phyloP scores from a whole-genome alignment of 331 rosid genomes.

The Quercus lobata region DNA sequence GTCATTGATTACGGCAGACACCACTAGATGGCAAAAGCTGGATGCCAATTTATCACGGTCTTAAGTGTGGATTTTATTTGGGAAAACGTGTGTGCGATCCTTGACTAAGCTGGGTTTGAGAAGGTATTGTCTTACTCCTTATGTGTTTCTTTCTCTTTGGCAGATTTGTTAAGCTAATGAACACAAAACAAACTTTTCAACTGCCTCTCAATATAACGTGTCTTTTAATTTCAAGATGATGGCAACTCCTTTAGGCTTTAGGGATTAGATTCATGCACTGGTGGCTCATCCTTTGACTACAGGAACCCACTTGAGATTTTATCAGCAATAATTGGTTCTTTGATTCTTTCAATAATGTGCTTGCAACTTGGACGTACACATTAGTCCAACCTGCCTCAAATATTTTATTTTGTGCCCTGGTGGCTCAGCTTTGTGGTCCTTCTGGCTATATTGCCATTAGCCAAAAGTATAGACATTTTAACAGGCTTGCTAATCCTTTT shows the following conservation, averaged over 20 bases:
- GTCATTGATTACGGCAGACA: constrained; percentile 18
- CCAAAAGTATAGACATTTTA: neutral
- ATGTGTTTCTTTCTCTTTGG: neutral
- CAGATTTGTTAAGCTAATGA: neutral
- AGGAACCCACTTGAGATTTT: neutral
- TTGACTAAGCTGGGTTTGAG: neutral
- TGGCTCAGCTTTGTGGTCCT: neutral
- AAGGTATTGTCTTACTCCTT: neutral
- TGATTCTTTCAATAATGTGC: neutral
- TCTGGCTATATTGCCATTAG: neutral
- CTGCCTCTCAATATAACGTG: neutral
- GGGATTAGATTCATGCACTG: neutral
- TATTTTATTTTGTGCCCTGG: neutral
- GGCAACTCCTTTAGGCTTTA: neutral
- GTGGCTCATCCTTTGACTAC: neutral
- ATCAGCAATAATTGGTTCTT: neutral
- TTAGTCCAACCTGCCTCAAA: neutral
- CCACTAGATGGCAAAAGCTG: neutral
- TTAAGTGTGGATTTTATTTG: neutral
- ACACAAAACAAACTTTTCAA: neutral
- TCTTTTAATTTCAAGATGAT: neutral
- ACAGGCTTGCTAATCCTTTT: neutral
- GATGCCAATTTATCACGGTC: neutral
- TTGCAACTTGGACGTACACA: neutral
- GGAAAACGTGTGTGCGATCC: neutral